Evolutionary conservation across 2,329 filamentous ascomycete genomes (phyloP), one percentile per base, ranked within the genome.

Genomic region (Pseudopyricularia cyperi): DNA sequence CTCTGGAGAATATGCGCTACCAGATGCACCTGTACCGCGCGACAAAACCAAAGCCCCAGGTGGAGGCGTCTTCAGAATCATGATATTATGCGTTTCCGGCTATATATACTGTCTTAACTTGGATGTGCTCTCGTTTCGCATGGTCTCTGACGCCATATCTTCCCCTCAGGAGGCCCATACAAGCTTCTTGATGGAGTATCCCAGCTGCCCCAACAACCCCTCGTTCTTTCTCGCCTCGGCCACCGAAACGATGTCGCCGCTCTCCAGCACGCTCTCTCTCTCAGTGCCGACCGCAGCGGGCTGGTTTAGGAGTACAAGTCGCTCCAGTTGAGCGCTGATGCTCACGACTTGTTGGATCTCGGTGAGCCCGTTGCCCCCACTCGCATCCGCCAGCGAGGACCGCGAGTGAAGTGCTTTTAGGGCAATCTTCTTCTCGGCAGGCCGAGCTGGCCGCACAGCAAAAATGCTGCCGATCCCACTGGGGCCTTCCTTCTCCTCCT

Each of bases 1-100:
- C 82, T 50, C 68, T 97, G 62, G 91, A 97, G 70, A 88, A 96
- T 63, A 95, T 96, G 90, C 81, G 90, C 47, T 95, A 91, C 66
- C 91, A 97, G 67, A 74, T 95, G 59, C 89, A 96, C 70, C 63
- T 96, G 15, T 97, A 95, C 58, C 69, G 70, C 26, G 65, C 53
- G n/a, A 50, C 14, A 26, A 42, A 33, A n/a, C 17, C 46, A 46
- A 34, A 15, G 14, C 14, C 17, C 14, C 30, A 46, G 11, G 30
- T 19, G 7, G 32, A 19, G 32, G 11, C 14, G 15, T 26, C 11
- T 47, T n/a, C n/a, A 42, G n/a, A 42, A 19, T 32, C 9, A 48
- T 34, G 30, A 34, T 42, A 35, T 28, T 46, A 44, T 42, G 28
- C 44, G 7, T 15, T 26, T 14, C 22, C 42, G 37, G 37, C 37